Percentiles rank a stretch among this genome's conserved stretches.
Evolutionary conservation across 176 grass and related monocot species (phyloP).

Genomic region (Oropetium thomaeum): DNA sequence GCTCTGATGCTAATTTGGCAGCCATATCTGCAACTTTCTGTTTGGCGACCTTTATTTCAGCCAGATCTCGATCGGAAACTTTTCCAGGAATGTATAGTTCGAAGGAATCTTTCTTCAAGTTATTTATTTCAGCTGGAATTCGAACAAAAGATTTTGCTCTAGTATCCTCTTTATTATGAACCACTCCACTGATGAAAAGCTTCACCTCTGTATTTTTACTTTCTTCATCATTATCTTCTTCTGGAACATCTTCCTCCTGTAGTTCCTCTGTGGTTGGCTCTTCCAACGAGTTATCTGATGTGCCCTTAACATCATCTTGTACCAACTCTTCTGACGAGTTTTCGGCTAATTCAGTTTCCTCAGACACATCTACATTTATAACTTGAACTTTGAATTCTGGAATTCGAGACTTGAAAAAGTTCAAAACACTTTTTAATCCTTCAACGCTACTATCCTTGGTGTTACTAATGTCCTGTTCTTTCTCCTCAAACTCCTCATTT

Average conservation of each 20-base stretch:
- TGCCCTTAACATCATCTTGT: conserved; percentile 63
- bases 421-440: conserved; percentile 62
- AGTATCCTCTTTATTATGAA: conserved; percentile 82
- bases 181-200: conserved; percentile 82
- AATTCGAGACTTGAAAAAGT: conserved; percentile 76
- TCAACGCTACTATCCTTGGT: conserved; percentile 53
- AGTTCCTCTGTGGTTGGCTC: conserved; percentile 41
- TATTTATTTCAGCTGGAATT: conserved; percentile 82
- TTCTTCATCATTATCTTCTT: conserved; percentile 47
- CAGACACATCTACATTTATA: conserved; percentile 46
- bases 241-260: conserved; percentile 50
- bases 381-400: conserved; percentile 78
- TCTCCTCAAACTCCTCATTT: conserved; percentile 41
- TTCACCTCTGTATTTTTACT: conserved; percentile 60
- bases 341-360: conserved; percentile 58
- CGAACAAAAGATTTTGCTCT: conserved; percentile 57
- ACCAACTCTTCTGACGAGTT: conserved; percentile 46
- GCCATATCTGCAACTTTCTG: conserved; percentile 68
- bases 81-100: conserved; percentile 67
- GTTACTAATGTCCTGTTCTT: conserved; percentile 32
- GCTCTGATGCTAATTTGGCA: conserved; percentile 71
- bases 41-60: conserved; percentile 59
- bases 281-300: conserved; percentile 43
- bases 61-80: conserved; percentile 45
- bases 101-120: conserved; percentile 76